Evolutionary conservation across 805 yeast genomes (phyloP), one percentile per base, ranked within the genome.

Genomic region (Cyberlindnera petersonii): DNA sequence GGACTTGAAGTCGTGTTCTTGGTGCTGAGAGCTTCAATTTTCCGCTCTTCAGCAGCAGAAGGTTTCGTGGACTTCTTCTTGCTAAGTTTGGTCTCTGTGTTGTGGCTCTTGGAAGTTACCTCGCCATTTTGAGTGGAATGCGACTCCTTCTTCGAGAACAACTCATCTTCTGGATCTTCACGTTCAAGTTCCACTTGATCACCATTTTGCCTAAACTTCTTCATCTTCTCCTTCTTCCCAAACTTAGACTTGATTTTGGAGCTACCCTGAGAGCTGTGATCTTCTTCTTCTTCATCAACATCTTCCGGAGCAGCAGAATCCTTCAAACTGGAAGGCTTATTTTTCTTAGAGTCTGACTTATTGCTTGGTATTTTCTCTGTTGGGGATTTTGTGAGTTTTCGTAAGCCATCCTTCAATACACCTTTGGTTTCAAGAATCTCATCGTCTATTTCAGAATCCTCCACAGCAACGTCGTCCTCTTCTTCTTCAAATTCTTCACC

Each of bases 151-250:
- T 19, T n/a, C 4, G 23, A 19, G 14, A 33, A 44, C 21, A 44
- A 31, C 3, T 32, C 42, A 7, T 22, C 29, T 22, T 41, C 48
- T 6, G 37, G 43, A 15, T 38, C 35, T 10, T 44, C 31, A 14
- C 16, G 29, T 20, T 37, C 47, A 17, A 37, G 22, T 10, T 39
- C 46, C 7, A 24, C 35, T 26, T 24, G 36, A 16, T 14, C n/a
- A 1, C 33, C 40, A 9, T 30, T 31, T 1, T 8, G n/a, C 9
- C 27, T 24, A 11, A 35, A 31, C 26, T 18, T 21, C 9, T 16
- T 26, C 17, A 31, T 13, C 23, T 30, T 33, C 11, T 28, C 27
- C 24, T 34, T 30, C 24, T 30, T 33, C 7, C 35, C 43, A 16
- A 30, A 23, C 24, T 31, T 37, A 11, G 40, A 28, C 4, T n/a